These are phyloP conservation scores for Cladophialophora chaetospira DNA, from an alignment of 2,329 filamentous ascomycete genomes.

Conservation along the genomic window DNA sequence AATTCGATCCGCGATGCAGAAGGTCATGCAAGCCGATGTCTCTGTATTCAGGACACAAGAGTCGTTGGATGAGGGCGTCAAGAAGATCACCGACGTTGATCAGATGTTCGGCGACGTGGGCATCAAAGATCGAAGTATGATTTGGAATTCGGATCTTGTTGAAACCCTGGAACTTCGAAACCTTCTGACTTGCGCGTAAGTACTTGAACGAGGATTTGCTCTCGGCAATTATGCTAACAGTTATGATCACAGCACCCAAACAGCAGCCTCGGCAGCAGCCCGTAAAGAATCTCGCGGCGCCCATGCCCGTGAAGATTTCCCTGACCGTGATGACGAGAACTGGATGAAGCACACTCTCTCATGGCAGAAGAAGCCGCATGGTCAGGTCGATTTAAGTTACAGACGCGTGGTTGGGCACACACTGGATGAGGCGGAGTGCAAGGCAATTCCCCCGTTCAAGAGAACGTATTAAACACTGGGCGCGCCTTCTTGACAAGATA, in stretches of 20 bases:
- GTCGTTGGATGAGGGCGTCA: conserved; percentile 80
- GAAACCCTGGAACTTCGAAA: conserved; percentile 95
- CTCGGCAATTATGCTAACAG: neutral
- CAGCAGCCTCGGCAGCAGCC: conserved; percentile 84
- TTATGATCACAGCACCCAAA: conserved; percentile 59
- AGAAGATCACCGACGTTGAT: conserved; percentile 78
- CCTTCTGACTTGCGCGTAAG: conserved; percentile 91
- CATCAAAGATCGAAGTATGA: conserved; percentile 93
- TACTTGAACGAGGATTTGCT: conserved; percentile 36
- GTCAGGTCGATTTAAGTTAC: conserved; percentile 83
- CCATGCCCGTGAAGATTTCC: conserved; percentile 94
- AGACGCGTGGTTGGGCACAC: conserved; percentile 79
- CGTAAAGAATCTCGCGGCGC: conserved; percentile 97
- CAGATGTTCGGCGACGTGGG: conserved; percentile 71
- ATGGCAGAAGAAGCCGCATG: conserved; percentile 92
- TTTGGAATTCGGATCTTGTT: conserved; percentile 93
- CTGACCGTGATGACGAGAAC: conserved; percentile 89
- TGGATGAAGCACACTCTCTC: conserved; percentile 99
- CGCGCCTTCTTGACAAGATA: no score
- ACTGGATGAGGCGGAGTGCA: conserved; percentile 93
- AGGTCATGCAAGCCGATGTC: conserved; percentile 92
- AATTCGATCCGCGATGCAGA: conserved; percentile 84
- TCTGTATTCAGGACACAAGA: conserved; percentile 86
- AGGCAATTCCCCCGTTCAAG: conserved; percentile 95
- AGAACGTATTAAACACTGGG: conserved; percentile 51